These are phyloP conservation scores for Aspergillus sp. DNA, from an alignment of 2,329 filamentous ascomycete species.

Conservation along the genomic window DNA sequence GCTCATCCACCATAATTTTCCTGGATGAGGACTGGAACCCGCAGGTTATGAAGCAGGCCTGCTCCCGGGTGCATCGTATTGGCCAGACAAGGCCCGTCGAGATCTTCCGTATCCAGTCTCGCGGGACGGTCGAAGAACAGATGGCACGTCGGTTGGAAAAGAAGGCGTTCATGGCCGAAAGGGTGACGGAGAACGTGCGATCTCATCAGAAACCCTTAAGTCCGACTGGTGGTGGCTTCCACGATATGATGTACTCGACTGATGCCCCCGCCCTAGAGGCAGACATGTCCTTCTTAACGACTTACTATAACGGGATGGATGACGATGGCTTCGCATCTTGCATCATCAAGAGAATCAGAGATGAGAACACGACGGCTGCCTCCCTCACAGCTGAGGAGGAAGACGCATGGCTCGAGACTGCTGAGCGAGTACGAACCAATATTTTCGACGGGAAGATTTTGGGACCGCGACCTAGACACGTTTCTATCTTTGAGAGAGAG, in stretches of 20 bases:
- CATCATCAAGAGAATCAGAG: neutral
- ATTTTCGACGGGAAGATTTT: constrained; percentile 57
- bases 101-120: constrained; percentile 57
- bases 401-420: constrained; percentile 54
- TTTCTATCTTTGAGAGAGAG: constrained; percentile 34
- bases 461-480: constrained; percentile 24
- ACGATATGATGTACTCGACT: neutral
- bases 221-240: neutral
- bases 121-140: constrained; percentile 59
- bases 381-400: constrained; percentile 45
- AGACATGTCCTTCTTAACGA: neutral
- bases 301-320: constrained; percentile 25
- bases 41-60: constrained; percentile 54
- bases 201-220: neutral
- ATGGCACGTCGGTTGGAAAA: constrained; percentile 60
- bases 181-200: constrained; percentile 52
- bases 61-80: constrained; percentile 55
- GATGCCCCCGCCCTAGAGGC: neutral
- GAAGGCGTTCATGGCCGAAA: constrained; percentile 61
- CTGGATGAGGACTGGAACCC: constrained; percentile 58
- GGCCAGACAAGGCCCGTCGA: constrained; percentile 55
- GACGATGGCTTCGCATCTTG: constrained; percentile 40
- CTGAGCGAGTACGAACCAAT: constrained; percentile 57
- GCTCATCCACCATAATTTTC: constrained; percentile 57
- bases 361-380: neutral